Conservation (phyloP, 108 stramenopile genomes). For the Skeletonema marinoi region DNA sequence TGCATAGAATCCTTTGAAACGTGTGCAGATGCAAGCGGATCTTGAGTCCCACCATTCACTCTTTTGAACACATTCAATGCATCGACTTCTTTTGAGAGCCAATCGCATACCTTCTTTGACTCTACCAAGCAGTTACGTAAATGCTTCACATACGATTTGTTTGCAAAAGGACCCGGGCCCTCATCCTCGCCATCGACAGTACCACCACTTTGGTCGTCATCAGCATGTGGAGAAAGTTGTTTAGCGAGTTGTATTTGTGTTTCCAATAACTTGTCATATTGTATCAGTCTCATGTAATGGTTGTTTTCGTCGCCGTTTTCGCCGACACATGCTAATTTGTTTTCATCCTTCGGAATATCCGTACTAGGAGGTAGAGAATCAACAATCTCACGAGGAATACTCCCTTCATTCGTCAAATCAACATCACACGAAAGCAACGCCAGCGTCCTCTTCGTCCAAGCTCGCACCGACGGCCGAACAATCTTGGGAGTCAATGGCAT, state of each 20-base stretch:
- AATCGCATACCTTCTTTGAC: slow-evolving; percentile 31
- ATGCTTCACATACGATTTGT: slow-evolving; percentile 20
- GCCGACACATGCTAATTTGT: slow-evolving; percentile 14
- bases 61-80: slow-evolving; percentile 11
- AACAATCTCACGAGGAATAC: slow-evolving; percentile 4
- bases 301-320: not conserved
- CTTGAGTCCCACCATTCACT: not conserved
- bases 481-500: slow-evolving; percentile 59
- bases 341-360: slow-evolving; percentile 47
- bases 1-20: slow-evolving; percentile 27
- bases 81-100: slow-evolving; percentile 26
- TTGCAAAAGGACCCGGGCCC: slow-evolving; percentile 35
- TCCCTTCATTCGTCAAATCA: slow-evolving; percentile 6
- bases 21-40: not conserved
- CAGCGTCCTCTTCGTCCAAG: slow-evolving; percentile 67
- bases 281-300: slow-evolving; percentile 1
- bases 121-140: slow-evolving; percentile 33
- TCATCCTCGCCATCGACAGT: slow-evolving; percentile 16
- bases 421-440: slow-evolving; percentile 44
- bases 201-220: slow-evolving; percentile 31
- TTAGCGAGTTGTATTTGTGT: slow-evolving; percentile 64
- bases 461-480: slow-evolving; percentile 72
- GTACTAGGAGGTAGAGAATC: slow-evolving; percentile 54
- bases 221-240: slow-evolving; percentile 57
- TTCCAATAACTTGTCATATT: slow-evolving; percentile 33